phyloP scores from a whole-genome alignment of 2,329 filamentous ascomycete species.

The Alternaria brassicae region DNA sequence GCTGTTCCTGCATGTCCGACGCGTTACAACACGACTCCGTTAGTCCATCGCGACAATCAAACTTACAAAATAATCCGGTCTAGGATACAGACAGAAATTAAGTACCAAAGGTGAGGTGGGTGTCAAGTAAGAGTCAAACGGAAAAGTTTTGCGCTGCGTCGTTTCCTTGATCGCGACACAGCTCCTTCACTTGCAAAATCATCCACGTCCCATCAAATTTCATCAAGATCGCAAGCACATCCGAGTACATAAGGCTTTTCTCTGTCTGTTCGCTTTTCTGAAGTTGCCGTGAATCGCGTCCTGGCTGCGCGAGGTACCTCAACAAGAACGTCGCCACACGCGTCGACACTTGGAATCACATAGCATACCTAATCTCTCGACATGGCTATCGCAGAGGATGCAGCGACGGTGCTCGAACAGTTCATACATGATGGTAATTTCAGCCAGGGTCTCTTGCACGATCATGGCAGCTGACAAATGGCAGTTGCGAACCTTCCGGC shows the following conservation, averaged over 20 bases:
- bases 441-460: neutral
- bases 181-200: conserved; percentile 21
- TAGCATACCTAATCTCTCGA: neutral
- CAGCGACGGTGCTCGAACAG: conserved; percentile 77
- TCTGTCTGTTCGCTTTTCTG: neutral
- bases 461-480: conserved; percentile 16
- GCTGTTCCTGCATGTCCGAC: conserved; percentile 6
- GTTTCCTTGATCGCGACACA: conserved; percentile 12
- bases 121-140: neutral
- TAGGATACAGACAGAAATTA: neutral
- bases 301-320: neutral
- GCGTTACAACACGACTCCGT: conserved; percentile 6
- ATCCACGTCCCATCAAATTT: conserved; percentile 25
- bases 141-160: neutral
- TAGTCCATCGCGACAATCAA: neutral
- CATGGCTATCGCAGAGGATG: conserved; percentile 61
- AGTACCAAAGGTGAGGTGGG: neutral
- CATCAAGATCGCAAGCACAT: conserved; percentile 25
- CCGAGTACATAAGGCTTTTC: neutral
- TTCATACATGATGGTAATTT: conserved; percentile 70
- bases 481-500: conserved; percentile 78
- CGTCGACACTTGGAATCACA: neutral
- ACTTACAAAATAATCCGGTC: neutral
- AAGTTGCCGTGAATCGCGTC: neutral
- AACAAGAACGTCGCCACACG: neutral